Base-by-base conservation (phyloP, 2,329 filamentous ascomycete species). In the Trichoderma hamatum region DNA sequence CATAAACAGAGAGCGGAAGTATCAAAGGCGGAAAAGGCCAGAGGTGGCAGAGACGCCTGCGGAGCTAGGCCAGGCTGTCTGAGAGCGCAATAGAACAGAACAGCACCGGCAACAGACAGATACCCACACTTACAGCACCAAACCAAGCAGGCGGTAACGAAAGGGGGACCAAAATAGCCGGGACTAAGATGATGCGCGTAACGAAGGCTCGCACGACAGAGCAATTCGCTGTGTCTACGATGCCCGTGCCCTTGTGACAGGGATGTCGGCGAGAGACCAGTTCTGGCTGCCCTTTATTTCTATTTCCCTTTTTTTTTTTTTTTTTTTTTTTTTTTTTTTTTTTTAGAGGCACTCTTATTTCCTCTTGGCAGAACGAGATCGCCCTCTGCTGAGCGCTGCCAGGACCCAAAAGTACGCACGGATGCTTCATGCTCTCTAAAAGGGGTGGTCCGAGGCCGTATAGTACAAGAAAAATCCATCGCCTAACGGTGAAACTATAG, bases 141-240 rank as follows among this genome's bases (percentile, higher is more conserved):
- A 67, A 64, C 68, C 68, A 65, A 69, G 49, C 61, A 65, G 55
- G 68, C 55, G 68, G 68, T 69, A 69, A 65, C 67, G 55, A 49
- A 56, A 61, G 24, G 52, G 46, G 39, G 36, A 59, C 16, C 49
- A 49, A 14, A 62, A 39, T 21, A 60, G 43, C 54, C 36, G 43
- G 54, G 54, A 26, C 34, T 58, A 43, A 52, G 39, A 52, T 60
- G 67, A 32, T 54, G 32, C 30, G 54, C n/a, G 32, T 39, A 32
- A 32, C 43, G 5, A 51, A 30, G 52, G 43, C 32, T 39, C 61
- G 60, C 21, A 62, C 30, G 30, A 43, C 13, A 39, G 58, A 54
- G 61, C 24, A 34, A 21, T 30, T 43, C 30, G n/a, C 34, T 26
- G 24, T 21, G 26, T 67, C 64, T 49, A 21, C 54, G n/a, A 67